Percentiles rank a stretch among this genome's conserved stretches.
Conservation (phyloP, 2,329 filamentous ascomycete genomes). For the Cytospora piceicola region DNA sequence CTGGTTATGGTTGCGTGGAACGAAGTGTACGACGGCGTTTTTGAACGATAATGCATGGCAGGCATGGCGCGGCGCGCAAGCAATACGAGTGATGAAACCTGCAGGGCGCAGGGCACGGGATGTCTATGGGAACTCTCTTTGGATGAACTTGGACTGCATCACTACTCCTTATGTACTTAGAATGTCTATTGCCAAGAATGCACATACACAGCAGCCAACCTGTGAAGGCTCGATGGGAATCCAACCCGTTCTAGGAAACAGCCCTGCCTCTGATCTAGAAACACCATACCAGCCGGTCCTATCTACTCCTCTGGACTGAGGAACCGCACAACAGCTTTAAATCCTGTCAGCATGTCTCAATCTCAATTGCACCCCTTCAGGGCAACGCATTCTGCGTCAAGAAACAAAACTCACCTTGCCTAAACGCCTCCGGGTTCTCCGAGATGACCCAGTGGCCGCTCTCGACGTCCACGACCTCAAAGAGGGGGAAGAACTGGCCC, state of each 20-base stretch:
- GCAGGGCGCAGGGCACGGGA: neutral
- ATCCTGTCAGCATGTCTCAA: constrained; percentile 8
- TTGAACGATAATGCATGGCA: neutral
- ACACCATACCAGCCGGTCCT: neutral
- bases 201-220: constrained; percentile 14
- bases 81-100: constrained; percentile 13
- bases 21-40: neutral
- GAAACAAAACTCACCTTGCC: constrained; percentile 61
- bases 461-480: constrained; percentile 73
- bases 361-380: too few species aligned
- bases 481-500: constrained; percentile 80
- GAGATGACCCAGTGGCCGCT: constrained; percentile 87
- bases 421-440: constrained; percentile 82
- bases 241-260: constrained; percentile 1
- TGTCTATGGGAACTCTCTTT: constrained; percentile 11
- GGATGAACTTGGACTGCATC: neutral
- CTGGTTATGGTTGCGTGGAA: neutral
- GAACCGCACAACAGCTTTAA: constrained; percentile 41
- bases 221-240: constrained; percentile 10
- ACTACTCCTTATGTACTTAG: neutral
- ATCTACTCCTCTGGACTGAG: constrained; percentile 40
- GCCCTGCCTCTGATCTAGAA: neutral
- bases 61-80: constrained; percentile 14
- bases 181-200: constrained; percentile 2
- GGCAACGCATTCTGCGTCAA: too few species aligned